Base-by-base conservation (phyloP, 2,329 filamentous ascomycete genomes). In the Grosmannia clavigera region DNA sequence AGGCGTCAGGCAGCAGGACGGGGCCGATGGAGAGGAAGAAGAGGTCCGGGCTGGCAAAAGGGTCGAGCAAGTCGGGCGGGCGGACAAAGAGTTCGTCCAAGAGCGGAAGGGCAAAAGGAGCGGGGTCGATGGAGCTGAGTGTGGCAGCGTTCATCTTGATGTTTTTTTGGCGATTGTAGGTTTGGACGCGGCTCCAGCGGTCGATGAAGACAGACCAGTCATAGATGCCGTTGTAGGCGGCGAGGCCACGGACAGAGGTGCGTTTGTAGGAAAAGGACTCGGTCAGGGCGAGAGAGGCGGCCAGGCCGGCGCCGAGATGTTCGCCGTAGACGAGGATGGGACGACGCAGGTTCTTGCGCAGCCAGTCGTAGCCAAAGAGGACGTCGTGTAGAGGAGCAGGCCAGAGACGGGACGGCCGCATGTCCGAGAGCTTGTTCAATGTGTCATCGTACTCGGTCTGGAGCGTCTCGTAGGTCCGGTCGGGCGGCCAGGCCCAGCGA, bases 161-260 rank as follows among this genome's bases (percentile, higher is more conserved):
- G 78, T 66, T 58, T 72, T 25, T 2, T 29, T 52, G 38, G 19
- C 73, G 69, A 11, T 63, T 35, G 9, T 10, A 35, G 6, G 33
- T 35, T 1, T 2, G 2, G 33, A 35, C 33, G 9, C 9, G 33
- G 33, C 2, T 35, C 33, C 33, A 35, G 33, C 19, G 61, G 11
- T 66, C 63, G 9, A 68, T 64, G 61, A 84, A 81, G 68, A 75
- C 79, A 60, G 81, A 82, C 83, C 83, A 86, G 71, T 86, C 79
- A 70, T 83, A 86, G 61, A 86, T 75, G 51, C 81, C 83, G 64
- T 86, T 82, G 69, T 79, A 79, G 9, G 77, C 76, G 19, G 82
- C 70, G 38, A 84, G 68, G 9, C 82, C 82, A 11, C 79, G 75
- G 52, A 85, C 72, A 48, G 72, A 74, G 66, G 81, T 74, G 38